These are phyloP conservation scores for Diaporthe eres DNA, from an alignment of 2,329 filamentous ascomycete species.

Conservation along the genomic window DNA sequence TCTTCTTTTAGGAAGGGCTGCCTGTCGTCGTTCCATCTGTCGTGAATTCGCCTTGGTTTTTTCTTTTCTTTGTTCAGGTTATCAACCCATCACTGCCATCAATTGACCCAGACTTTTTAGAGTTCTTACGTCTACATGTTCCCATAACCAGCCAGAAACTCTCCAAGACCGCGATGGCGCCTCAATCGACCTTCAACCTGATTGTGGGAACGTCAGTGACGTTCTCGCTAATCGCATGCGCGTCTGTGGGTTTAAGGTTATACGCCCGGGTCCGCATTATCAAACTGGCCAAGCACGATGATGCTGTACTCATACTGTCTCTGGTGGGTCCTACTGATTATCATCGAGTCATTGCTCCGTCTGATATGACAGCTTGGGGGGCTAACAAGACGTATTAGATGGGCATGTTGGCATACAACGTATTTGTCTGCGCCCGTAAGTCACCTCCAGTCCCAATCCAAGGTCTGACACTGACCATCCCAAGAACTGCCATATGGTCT, in stretches of 20 bases:
- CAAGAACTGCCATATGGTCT: slow-evolving; percentile 6
- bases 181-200: background rate
- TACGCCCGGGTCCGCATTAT: slow-evolving; percentile 18
- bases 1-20: slow-evolving; percentile 1
- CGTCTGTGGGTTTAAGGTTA: slow-evolving; percentile 33
- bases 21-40: background rate
- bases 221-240: slow-evolving; percentile 8
- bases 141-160: background rate
- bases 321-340: background rate
- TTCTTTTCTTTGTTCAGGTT: background rate
- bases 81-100: background rate
- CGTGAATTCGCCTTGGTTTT: background rate
- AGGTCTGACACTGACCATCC: background rate
- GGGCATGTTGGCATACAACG: slow-evolving; percentile 13
- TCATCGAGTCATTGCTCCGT: background rate
- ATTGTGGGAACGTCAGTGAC: slow-evolving; percentile 3
- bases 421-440: slow-evolving; percentile 19
- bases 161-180: background rate
- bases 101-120: background rate
- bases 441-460: background rate
- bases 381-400: slow-evolving; percentile 1
- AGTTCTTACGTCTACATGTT: background rate
- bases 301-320: slow-evolving; percentile 5
- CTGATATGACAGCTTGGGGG: background rate
- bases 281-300: slow-evolving; percentile 15